Evolutionary conservation across 169 alveolate genomes (phyloP).

Genomic region (Eimeria praecox): DNA sequence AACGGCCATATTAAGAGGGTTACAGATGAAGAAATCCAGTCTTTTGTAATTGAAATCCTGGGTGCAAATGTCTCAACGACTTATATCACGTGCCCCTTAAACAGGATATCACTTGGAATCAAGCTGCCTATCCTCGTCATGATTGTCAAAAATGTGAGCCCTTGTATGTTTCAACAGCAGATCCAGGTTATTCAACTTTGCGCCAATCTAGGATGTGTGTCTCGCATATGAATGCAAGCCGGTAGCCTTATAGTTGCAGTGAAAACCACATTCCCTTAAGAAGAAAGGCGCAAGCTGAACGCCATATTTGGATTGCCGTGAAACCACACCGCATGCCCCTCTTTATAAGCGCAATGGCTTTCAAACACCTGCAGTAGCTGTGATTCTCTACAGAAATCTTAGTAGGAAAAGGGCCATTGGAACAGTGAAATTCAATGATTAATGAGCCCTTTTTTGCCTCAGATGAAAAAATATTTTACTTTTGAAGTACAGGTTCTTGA

Average conservation of each 20-base stretch:
- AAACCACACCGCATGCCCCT: not conserved
- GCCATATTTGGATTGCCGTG: not conserved
- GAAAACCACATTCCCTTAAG: not conserved
- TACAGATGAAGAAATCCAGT: slow-evolving; percentile 96
- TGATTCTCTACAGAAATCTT: not conserved
- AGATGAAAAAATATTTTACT: slow-evolving; percentile 96
- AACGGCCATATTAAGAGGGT: slow-evolving; percentile 97
- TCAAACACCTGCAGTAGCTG: not conserved
- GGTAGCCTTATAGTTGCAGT: not conserved
- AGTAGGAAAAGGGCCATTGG: not conserved
- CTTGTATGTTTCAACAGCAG: not conserved
- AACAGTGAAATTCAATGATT: not conserved
- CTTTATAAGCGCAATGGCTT: not conserved
- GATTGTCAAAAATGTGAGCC: slow-evolving; percentile 95
- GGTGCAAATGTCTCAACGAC: slow-evolving; percentile 96
- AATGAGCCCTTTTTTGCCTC: slow-evolving; percentile 27
- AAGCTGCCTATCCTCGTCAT: slow-evolving; percentile 97
- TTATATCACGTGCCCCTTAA: slow-evolving; percentile 95
- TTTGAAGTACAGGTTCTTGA: slow-evolving; percentile 98
- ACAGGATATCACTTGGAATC: slow-evolving; percentile 95
- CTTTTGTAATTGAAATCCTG: slow-evolving; percentile 86
- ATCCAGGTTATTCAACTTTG: not conserved
- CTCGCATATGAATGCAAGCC: not conserved
- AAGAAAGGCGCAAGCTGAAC: not conserved
- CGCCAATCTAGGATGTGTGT: not conserved